phyloP scores from a whole-genome alignment of 805 yeast species.

The Saturnispora diversa region DNA sequence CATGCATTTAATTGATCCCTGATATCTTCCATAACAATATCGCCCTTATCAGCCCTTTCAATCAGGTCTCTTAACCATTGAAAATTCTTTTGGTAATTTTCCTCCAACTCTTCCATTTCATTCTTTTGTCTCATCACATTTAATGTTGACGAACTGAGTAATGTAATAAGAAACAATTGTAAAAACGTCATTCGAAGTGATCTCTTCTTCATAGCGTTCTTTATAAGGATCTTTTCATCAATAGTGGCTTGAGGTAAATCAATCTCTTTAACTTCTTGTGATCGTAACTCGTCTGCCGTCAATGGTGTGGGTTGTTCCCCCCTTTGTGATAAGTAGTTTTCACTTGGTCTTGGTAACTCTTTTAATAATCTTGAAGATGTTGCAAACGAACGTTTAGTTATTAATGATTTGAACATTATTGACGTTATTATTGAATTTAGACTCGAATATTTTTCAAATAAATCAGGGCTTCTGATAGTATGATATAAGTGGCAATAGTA shows the following conservation, averaged over 20 bases:
- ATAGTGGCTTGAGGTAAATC: slow-evolving; percentile 15
- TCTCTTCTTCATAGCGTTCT: slow-evolving; percentile 21
- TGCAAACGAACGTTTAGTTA: neutral
- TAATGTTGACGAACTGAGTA: slow-evolving; percentile 35
- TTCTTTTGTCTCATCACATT: slow-evolving; percentile 40
- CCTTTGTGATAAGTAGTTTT: slow-evolving; percentile 20
- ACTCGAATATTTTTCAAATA: too few species aligned
- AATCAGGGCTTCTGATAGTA: too few species aligned
- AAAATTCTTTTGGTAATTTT: slow-evolving; percentile 34
- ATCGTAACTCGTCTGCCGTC: slow-evolving; percentile 13
- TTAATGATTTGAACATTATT: too few species aligned
- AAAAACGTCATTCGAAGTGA: slow-evolving; percentile 28
- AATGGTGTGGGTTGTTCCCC: slow-evolving; percentile 26
- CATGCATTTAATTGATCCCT: slow-evolving; percentile 34
- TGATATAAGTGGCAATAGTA: too few species aligned
- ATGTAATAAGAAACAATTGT: slow-evolving; percentile 27
- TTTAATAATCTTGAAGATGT: neutral
- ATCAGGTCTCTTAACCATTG: slow-evolving; percentile 26
- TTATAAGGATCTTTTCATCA: slow-evolving; percentile 19
- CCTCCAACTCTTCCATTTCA: slow-evolving; percentile 35
- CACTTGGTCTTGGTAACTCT: slow-evolving; percentile 20
- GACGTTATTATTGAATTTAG: too few species aligned
- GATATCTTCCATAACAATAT: slow-evolving; percentile 30
- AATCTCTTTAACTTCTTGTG: slow-evolving; percentile 14
- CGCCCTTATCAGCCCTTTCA: slow-evolving; percentile 18